Conservation (phyloP, 2,329 filamentous ascomycete species). For the Fusarium circinatum region DNA sequence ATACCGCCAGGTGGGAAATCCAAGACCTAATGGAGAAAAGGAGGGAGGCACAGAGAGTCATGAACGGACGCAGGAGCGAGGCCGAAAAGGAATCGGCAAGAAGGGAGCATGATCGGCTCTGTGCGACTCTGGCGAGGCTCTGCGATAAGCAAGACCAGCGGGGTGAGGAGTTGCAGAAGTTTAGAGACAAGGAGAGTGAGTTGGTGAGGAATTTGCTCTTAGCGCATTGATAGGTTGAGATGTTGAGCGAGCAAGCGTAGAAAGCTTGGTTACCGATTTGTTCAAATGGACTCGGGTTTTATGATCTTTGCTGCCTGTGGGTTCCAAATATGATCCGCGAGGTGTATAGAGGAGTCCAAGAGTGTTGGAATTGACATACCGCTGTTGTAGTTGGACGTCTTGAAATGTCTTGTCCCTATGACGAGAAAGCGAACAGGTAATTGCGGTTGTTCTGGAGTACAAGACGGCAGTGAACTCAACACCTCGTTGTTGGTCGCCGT, state of each 20-base stretch:
- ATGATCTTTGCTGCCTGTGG: no score
- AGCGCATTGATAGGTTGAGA: not conserved
- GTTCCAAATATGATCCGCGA: no score
- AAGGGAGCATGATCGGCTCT: not conserved
- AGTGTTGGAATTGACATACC: no score
- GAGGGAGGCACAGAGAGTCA: not conserved
- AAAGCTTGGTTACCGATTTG: not conserved
- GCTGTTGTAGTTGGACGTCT: no score
- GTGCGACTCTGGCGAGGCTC: not conserved
- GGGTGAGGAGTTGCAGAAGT: rapidly evolving
- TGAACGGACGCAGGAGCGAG: rapidly evolving
- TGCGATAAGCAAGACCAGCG: not conserved
- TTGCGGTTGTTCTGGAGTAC: not conserved
- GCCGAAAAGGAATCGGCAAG: rapidly evolving
- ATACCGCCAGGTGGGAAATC: not conserved
- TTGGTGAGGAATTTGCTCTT: not conserved
- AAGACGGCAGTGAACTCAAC: rapidly evolving
- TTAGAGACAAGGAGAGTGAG: not conserved
- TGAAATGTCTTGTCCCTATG: no score
- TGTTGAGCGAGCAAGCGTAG: rapidly evolving
- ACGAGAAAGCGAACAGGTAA: not conserved
- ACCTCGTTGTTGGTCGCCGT: not conserved
- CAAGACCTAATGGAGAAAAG: not conserved
- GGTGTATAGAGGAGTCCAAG: no score
- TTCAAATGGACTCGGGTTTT: no score